These are phyloP conservation scores for Sporodiniella umbellata DNA, from an alignment of 371 early-diverging fungal genomes.

Conservation along the genomic window DNA sequence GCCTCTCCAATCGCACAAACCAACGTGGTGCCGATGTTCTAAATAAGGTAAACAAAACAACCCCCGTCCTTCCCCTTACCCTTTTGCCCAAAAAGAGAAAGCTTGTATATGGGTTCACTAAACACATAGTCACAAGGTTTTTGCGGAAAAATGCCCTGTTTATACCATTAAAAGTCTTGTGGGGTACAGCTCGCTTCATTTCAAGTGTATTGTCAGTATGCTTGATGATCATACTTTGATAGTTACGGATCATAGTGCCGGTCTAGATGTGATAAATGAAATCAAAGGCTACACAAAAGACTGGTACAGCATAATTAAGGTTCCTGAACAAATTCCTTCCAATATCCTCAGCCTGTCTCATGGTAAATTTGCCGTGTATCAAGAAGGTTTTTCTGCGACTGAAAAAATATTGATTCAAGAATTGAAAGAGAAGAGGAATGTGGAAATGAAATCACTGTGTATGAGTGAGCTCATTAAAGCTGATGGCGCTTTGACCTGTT, in stretches of 20 bases:
- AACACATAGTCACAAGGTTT: conserved; percentile 9
- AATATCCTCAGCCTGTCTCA: conserved; percentile 28
- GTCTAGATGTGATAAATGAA: conserved; percentile 11
- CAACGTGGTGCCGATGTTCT: conserved; percentile 23
- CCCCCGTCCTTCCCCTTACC: too few relatives aligned
- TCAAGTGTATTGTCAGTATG: conserved; percentile 31
- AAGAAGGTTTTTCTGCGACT: conserved; percentile 21
- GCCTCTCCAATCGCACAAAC: conserved; percentile 33
- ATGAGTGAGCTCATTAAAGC: conserved; percentile 39
- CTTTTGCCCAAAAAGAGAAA: not conserved
- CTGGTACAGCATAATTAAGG: conserved; percentile 17
- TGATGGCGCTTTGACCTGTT: conserved; percentile 35
- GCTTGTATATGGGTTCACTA: not conserved
- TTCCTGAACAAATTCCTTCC: conserved; percentile 32
- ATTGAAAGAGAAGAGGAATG: conserved; percentile 9
- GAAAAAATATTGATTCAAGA: conserved; percentile 14
- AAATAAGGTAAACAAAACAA: conserved; percentile 6
- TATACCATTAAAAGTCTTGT: conserved; percentile 16
- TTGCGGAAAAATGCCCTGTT: conserved; percentile 13
- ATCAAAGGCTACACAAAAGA: conserved; percentile 10
- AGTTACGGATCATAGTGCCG: conserved; percentile 24
- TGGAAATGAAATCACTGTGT: conserved; percentile 13
- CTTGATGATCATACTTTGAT: conserved; percentile 14
- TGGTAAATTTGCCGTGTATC: conserved; percentile 21
- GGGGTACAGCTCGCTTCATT: conserved; percentile 17